Evolutionary conservation across 169 alveolate genomes (phyloP), one percentile per base, ranked within the genome.

Genomic region (Plasmodium billcollinsi): DNA sequence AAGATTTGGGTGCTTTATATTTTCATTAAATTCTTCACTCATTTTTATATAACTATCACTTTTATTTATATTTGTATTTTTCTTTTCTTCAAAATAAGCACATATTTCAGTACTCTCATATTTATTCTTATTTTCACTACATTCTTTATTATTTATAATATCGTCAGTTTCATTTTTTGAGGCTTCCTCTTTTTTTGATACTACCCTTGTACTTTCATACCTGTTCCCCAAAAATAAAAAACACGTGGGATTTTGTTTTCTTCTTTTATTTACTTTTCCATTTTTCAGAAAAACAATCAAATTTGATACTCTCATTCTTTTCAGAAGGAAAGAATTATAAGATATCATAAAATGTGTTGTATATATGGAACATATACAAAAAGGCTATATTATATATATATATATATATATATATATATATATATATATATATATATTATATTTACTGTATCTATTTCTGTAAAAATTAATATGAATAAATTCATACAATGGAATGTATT

Each of bases 241-340:
- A 39, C 47, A 39, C 47, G 4, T 6, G 9, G 9, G 4, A 39
- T 39, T 39, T 39, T 9, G n/a, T 24, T 70, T 69, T 72, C 73
- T 26, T 73, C 59, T 69, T 49, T 69, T 72, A 33, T 20, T 83
- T 62, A 63, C 6, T 47, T 49, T 14, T 11, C 59, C 83, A 50
- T 63, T 69, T 7, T 75, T 69, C 29, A 15, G 61, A 67, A 75
- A 50, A 8, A 67, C 43, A 15, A 26, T 18, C 26, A 72, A 24
- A 39, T 43, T 61, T n/a, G 74, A 50, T 67, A 52, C 14, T 63
- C 52, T 49, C 76, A 67, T 83, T 83, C 70, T 71, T 49, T 56
- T 54, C 8, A 54, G 11, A 54, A 54, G 6, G 62, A 54, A 54
- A 54, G 62, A 14, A 15, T 54, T 54, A 54, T 54, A 54, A 54